Percentiles rank a stretch among this genome's conserved stretches.
phyloP scores from a whole-genome alignment of 73 alveolate genomes.

The Tetrahymena malaccensis region DNA sequence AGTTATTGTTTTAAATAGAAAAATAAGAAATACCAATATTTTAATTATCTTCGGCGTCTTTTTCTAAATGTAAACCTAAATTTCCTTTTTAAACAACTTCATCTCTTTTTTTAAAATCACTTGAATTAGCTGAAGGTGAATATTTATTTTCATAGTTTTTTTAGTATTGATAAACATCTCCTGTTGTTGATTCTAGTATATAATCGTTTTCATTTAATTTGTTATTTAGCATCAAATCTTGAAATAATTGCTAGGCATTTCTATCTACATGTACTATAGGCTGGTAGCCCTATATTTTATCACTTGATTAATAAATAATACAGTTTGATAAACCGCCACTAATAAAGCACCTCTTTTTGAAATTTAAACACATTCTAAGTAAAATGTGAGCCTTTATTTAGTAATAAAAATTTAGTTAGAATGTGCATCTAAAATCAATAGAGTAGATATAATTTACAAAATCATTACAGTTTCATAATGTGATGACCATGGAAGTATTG shows the following conservation, averaged over 20 bases:
- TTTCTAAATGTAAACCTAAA: background rate
- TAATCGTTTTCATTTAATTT: background rate
- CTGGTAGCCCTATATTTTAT: background rate
- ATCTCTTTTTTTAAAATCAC: background rate
- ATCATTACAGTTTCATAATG: background rate
- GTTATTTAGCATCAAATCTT: background rate
- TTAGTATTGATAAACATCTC: background rate
- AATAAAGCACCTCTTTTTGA: background rate
- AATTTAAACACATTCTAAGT: background rate
- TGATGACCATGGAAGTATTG: background rate
- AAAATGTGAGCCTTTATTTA: background rate
- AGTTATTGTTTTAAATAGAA: too few relatives aligned
- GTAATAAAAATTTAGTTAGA: background rate
- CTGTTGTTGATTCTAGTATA: background rate
- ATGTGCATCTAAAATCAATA: too few relatives aligned
- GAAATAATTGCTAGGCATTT: background rate
- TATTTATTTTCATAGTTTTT: background rate
- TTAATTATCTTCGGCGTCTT: background rate
- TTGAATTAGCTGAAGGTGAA: background rate
- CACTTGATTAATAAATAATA: background rate
- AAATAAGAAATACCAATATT: background rate
- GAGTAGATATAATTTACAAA: background rate
- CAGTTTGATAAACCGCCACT: background rate
- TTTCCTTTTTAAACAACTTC: background rate
- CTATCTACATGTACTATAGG: background rate